Evolutionary conservation across 257 asterid species (phyloP).

Genomic region (Nicotiana noctiflora): DNA sequence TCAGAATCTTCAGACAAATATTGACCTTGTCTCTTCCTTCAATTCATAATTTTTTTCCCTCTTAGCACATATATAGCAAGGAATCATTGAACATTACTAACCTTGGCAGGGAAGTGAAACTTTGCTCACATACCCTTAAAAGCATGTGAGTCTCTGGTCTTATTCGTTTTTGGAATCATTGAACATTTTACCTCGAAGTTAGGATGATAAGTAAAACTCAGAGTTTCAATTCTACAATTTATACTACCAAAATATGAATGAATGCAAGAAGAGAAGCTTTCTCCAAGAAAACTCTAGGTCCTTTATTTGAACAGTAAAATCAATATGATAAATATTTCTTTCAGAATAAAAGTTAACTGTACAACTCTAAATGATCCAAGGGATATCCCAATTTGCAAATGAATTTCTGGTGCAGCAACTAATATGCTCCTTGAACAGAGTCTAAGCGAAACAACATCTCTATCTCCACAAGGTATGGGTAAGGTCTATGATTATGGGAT

Average conservation of each 20-base stretch:
- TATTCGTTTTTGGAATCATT: too few species aligned
- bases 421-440: background rate
- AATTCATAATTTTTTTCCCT: too few species aligned
- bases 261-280: background rate
- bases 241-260: background rate
- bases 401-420: background rate
- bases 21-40: too few species aligned
- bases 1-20: too few species aligned
- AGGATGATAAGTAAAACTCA: background rate
- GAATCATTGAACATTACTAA: too few species aligned
- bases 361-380: background rate
- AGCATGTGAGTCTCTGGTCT: too few species aligned
- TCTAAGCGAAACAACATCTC: background rate
- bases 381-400: background rate
- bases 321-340: background rate
- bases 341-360: background rate
- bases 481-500: too few species aligned
- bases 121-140: too few species aligned
- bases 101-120: too few species aligned
- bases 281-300: background rate
- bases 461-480: too few species aligned
- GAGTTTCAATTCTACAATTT: background rate
- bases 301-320: background rate
- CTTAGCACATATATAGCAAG: too few species aligned
- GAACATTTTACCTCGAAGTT: background rate